These are phyloP conservation scores for Metarhizium robertsii DNA, from an alignment of 2,329 filamentous ascomycete genomes.

Conservation along the genomic window DNA sequence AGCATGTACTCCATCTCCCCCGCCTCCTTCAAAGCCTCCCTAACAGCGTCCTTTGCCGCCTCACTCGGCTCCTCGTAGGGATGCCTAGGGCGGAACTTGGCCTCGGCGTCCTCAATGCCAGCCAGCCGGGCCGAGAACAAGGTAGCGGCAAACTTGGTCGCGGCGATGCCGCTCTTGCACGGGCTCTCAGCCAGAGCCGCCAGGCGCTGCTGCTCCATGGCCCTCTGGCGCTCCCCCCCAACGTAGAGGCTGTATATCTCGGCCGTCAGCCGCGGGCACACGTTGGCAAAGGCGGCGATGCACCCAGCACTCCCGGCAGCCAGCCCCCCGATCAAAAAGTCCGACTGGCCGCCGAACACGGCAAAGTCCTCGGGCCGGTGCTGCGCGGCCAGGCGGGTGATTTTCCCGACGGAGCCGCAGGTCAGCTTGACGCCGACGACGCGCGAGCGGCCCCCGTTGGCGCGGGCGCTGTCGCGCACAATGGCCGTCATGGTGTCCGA, in stretches of 20 bases:
- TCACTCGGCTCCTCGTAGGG: conserved; percentile 8
- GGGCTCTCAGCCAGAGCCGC: conserved; percentile 10
- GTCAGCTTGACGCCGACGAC: conserved; percentile 65
- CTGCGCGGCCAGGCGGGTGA: conserved; percentile 47
- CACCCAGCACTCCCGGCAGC: conserved; percentile 49
- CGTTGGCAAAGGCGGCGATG: conserved; percentile 54
- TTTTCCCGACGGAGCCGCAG: conserved; percentile 66
- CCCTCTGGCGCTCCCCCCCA: conserved; percentile 1
- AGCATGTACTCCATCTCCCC: conserved; percentile 3
- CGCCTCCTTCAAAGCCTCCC: conserved; percentile 3
- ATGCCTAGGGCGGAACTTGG: conserved; percentile 8
- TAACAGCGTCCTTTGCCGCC: conserved; percentile 1
- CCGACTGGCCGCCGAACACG: conserved; percentile 62
- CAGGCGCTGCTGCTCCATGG: conserved; percentile 5
- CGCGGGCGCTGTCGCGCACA: conserved; percentile 13
- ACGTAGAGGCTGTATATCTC: conserved; percentile 6
- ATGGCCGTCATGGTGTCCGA: conserved; percentile 48
- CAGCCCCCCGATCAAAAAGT: conserved; percentile 57
- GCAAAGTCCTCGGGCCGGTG: conserved; percentile 50
- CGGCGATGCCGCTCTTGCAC: conserved; percentile 9
- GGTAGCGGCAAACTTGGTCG: conserved; percentile 7
- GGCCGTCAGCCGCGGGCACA: conserved; percentile 45
- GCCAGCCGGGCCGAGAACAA: conserved; percentile 6
- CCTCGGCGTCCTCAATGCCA: conserved; percentile 8
- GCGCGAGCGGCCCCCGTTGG: conserved; percentile 30